phyloP scores from a whole-genome alignment of 1,284 basidiomycete genomes.

The Cyathus olla region DNA sequence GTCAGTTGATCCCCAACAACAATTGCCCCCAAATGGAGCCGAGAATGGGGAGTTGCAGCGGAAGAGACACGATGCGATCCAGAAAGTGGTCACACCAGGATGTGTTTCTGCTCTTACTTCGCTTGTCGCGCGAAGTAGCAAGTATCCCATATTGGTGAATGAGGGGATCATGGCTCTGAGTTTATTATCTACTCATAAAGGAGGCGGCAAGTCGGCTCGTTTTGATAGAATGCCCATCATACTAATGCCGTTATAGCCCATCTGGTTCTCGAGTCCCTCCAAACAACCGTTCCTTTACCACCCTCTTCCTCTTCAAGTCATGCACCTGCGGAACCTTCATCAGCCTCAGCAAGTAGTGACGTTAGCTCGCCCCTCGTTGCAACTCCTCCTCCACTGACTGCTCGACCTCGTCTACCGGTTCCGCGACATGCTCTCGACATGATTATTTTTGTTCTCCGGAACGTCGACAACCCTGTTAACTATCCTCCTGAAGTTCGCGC shows the following conservation, averaged over 20 bases:
- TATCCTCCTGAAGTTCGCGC: constrained; percentile 78
- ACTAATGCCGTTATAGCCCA: constrained; percentile 53
- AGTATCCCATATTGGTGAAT: constrained; percentile 89
- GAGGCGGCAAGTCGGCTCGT: constrained; percentile 65
- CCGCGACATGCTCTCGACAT: constrained; percentile 72
- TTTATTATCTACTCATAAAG: constrained; percentile 73
- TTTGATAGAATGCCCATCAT: constrained; percentile 12
- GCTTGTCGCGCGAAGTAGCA: constrained; percentile 81
- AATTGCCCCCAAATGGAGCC: constrained; percentile 5
- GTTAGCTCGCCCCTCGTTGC: constrained; percentile 54
- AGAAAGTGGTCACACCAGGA: constrained; percentile 60
- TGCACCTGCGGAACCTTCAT: constrained; percentile 52
- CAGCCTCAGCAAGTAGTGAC: constrained; percentile 52
- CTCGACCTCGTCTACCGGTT: constrained; percentile 50
- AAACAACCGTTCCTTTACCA: constrained; percentile 53
- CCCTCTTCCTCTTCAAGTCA: constrained; percentile 10
- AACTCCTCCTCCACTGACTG: constrained; percentile 45
- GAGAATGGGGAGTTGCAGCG: constrained; percentile 48
- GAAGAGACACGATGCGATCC: constrained; percentile 66
- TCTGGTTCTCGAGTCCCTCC: constrained; percentile 69
- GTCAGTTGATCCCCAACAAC: constrained; percentile 55
- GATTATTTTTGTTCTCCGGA: constrained; percentile 69
- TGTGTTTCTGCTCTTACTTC: constrained; percentile 74
- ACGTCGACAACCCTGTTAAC: constrained; percentile 60
- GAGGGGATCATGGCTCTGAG: constrained; percentile 90